Evolutionary conservation across 768 basidiomycete genomes (phyloP).

Genomic region (Lactarius quietus): DNA sequence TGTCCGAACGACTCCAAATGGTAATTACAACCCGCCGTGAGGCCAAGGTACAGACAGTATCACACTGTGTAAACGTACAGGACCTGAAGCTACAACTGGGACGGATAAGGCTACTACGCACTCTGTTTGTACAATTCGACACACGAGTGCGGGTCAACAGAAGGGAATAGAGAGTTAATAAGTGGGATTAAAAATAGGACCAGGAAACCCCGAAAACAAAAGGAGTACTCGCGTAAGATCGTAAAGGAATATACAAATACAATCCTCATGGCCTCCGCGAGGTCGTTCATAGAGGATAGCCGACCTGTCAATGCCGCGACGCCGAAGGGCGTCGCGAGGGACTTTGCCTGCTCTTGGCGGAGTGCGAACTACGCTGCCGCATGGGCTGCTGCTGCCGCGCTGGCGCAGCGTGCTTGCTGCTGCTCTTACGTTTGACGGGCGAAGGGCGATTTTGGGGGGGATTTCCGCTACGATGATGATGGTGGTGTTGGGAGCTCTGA

Average conservation of each 20-base stretch:
- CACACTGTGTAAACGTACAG: not conserved
- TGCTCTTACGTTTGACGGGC: constrained; percentile 11
- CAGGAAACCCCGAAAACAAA: not conserved
- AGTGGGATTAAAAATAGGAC: not conserved
- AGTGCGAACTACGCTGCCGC: constrained; percentile 14
- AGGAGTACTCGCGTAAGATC: constrained; percentile 8
- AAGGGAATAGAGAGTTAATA: constrained; percentile 13
- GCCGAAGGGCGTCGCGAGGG: constrained; percentile 18
- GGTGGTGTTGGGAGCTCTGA: not conserved
- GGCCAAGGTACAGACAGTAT: not conserved
- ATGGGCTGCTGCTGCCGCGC: constrained; percentile 1
- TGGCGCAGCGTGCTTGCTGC: not conserved
- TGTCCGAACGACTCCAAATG: not conserved
- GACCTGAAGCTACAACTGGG: not conserved
- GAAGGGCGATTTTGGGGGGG: not conserved
- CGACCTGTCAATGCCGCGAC: constrained; percentile 10
- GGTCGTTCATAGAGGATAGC: not conserved
- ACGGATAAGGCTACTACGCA: not conserved
- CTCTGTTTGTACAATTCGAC: not conserved
- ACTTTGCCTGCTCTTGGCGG: constrained; percentile 8
- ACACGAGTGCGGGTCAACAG: not conserved
- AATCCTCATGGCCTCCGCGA: constrained; percentile 13
- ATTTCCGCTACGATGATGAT: not conserved
- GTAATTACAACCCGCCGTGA: not conserved
- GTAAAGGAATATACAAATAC: constrained; percentile 1